These are phyloP conservation scores for Chaetomiaceae sp. DNA, from an alignment of 2,329 filamentous ascomycete genomes.

Conservation along the genomic window DNA sequence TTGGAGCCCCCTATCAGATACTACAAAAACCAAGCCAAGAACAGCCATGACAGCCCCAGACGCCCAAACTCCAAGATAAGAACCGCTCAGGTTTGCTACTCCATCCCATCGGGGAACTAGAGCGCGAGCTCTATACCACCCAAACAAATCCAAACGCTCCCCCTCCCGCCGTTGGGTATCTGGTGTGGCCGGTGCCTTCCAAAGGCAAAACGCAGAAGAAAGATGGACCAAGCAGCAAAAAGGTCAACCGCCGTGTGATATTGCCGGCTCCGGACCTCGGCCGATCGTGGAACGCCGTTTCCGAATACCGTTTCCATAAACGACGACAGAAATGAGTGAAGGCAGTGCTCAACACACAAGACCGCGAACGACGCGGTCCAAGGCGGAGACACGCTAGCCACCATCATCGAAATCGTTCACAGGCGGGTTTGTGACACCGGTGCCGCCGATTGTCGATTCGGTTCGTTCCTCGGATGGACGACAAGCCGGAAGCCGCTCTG, in stretches of 20 bases:
- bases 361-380: neutral
- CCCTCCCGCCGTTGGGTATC: constrained; percentile 2
- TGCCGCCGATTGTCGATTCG: neutral
- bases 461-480: neutral
- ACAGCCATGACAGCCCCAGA: neutral
- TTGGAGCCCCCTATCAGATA: neutral
- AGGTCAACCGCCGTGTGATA: neutral
- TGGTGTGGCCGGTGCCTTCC: neutral
- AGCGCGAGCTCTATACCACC: neutral
- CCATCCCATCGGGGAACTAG: neutral
- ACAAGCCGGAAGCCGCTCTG: no score
- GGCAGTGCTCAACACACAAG: neutral
- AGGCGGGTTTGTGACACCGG: neutral
- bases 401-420: neutral
- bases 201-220: neutral
- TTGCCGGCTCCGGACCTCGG: neutral
- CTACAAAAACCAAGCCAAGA: neutral
- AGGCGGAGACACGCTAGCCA: neutral
- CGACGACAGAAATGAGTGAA: neutral
- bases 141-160: constrained; percentile 5
- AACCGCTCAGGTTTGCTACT: neutral
- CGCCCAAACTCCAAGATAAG: neutral
- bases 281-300: neutral
- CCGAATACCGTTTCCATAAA: neutral
- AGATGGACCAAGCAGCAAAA: neutral